phyloP scores from a whole-genome alignment of 192 early-diverging fungal genomes.

The Coemansia sp. region DNA sequence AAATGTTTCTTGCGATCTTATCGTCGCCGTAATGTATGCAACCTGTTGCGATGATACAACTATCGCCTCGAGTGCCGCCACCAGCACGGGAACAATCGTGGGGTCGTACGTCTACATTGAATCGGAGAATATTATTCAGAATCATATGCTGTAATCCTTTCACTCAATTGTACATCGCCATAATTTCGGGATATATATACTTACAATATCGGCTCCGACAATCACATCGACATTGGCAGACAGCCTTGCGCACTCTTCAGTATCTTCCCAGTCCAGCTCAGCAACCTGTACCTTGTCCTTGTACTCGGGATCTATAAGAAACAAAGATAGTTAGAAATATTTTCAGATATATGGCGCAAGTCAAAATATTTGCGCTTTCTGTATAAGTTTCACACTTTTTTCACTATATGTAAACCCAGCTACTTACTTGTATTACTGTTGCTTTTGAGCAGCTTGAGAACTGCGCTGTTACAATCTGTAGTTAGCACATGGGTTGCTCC shows the following conservation, averaged over 20 bases:
- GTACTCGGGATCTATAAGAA: constrained; percentile 28
- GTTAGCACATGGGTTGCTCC: constrained; percentile 38
- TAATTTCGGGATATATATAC: background rate
- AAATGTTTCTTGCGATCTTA: constrained; percentile 45
- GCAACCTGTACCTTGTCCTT: constrained; percentile 30
- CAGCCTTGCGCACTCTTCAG: constrained; percentile 21
- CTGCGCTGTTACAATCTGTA: constrained; percentile 26
- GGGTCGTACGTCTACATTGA: constrained; percentile 46
- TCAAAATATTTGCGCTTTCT: background rate
- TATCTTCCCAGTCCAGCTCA: constrained; percentile 40
- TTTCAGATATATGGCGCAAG: background rate
- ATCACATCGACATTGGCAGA: constrained; percentile 34
- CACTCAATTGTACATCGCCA: too few species aligned
- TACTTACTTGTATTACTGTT: constrained; percentile 41
- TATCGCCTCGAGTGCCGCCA: constrained; percentile 33
- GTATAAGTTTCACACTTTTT: background rate
- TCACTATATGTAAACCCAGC: background rate
- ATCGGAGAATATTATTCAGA: too few species aligned
- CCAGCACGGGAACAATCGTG: constrained; percentile 35
- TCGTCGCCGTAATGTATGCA: constrained; percentile 37
- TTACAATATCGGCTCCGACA: constrained; percentile 52
- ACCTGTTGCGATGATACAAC: constrained; percentile 37
- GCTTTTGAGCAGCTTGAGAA: constrained; percentile 33
- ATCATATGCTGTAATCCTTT: too few species aligned
- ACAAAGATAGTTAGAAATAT: background rate